Evolutionary conservation across 2,329 filamentous ascomycete species (phyloP), one percentile per base, ranked within the genome.

Genomic region (Trichophyton simii): DNA sequence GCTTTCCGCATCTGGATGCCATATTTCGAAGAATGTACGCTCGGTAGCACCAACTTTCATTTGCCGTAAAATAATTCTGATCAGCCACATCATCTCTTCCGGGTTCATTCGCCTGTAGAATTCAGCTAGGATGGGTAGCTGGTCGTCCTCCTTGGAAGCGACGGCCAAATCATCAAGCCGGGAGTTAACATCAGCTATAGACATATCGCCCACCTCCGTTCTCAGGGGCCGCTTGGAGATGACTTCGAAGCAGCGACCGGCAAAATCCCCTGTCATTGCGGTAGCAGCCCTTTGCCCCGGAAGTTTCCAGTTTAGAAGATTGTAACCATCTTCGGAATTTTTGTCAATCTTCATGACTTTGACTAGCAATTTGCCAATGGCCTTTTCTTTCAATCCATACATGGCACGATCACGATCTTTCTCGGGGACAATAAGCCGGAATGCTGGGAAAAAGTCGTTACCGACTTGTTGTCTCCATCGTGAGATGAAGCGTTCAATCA

Each of bases 91-190:
- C 66, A 99, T 77, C 75, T 99, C 94, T 65, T 95, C 88, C 0
- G 94, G 83, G 67, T 95, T 95, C 94, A 97, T 97, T 25, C 83
- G 82, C 54, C 85, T 82, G 73, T 97, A 97, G 70, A 97, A 95
- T 3, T 85, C 81, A 65, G 87, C 82, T 66, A 97, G 83, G 38
- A 99, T 87, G 0, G 85, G 85, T 46, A 90, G 72, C 67, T 97
- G 92, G 64, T 92, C 83, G n/a, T 87, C 82, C 76, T 97, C 92
- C 59, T 88, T 88, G 0, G 84, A 82, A 0, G 87, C 86, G 0
- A 82, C 82, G 0, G 91, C 86, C 34, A 99, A 79, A 67, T 82
- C 81, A 72, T 99, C 91, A 1, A 99, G 79, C 67, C 88, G 80
- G 62, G 87, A 84, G 69, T 99, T 99, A 60, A 97, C 92, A 68